phyloP scores from a whole-genome alignment of 148 eudicot species.

The Rhododendron griersonianum region DNA sequence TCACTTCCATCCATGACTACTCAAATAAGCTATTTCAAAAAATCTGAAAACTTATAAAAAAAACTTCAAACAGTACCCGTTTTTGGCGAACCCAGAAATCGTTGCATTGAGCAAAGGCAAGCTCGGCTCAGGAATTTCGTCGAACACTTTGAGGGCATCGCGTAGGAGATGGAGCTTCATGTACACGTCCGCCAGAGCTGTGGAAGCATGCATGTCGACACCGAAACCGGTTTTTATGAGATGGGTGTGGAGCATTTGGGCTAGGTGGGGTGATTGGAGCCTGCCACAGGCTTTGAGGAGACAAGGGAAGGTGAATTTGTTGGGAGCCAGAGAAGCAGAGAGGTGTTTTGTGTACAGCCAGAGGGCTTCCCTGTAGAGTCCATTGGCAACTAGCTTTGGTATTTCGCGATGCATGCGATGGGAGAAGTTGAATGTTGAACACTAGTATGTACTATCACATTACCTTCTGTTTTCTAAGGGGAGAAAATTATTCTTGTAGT shows the following conservation, averaged over 20 bases:
- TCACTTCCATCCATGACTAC: background rate
- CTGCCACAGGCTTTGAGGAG: constrained; percentile 66
- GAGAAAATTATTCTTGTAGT: background rate
- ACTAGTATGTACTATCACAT: background rate
- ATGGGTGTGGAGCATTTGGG: constrained; percentile 64
- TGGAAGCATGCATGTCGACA: constrained; percentile 37
- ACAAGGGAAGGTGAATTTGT: constrained; percentile 51
- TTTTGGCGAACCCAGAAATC: constrained; percentile 43
- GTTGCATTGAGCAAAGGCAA: constrained; percentile 26
- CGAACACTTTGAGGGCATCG: constrained; percentile 41
- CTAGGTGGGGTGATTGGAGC: constrained; percentile 34
- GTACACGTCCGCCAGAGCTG: constrained; percentile 56
- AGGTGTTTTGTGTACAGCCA: constrained; percentile 38
- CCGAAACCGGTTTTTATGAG: constrained; percentile 53
- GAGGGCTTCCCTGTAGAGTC: constrained; percentile 41
- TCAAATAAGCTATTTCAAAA: background rate
- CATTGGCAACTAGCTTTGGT: constrained; percentile 43
- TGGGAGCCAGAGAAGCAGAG: constrained; percentile 33
- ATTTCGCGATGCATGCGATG: constrained; percentile 12
- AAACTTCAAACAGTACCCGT: constrained; percentile 25
- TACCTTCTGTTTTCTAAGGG: background rate
- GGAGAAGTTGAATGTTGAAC: background rate
- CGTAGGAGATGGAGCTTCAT: constrained; percentile 29
- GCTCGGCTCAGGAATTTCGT: constrained; percentile 30
- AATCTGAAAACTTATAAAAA: background rate